phyloP scores from a whole-genome alignment of 768 basidiomycete genomes.

The Exidia glandulosa region DNA sequence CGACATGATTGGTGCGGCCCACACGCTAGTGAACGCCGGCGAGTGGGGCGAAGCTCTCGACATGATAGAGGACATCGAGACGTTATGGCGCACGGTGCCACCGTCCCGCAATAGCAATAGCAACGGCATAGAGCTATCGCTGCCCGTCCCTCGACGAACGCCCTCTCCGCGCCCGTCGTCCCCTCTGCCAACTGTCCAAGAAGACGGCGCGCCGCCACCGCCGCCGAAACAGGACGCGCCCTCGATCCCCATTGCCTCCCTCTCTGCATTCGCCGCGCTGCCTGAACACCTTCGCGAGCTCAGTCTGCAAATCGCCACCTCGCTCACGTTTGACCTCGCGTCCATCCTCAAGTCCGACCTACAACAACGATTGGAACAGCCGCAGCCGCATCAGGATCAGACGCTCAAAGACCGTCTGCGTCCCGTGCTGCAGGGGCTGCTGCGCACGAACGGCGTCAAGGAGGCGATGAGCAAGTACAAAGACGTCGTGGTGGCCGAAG shows the following conservation, averaged over 20 bases:
- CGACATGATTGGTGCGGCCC: conserved; percentile 66
- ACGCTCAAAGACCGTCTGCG: conserved; percentile 51
- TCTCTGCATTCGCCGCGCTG: conserved; percentile 64
- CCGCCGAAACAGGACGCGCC: conserved; percentile 12
- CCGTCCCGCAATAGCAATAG: conserved; percentile 6
- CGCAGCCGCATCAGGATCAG: conserved; percentile 17
- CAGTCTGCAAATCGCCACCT: conserved; percentile 63
- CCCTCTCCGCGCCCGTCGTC: conserved; percentile 11
- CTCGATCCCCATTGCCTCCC: conserved; percentile 50
- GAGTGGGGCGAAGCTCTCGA: conserved; percentile 82
- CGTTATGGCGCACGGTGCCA: conserved; percentile 37
- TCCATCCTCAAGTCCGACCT: conserved; percentile 58
- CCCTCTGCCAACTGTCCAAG: conserved; percentile 28
- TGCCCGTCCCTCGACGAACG: conserved; percentile 5
- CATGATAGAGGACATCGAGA: conserved; percentile 57
- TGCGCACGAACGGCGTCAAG: conserved; percentile 58
- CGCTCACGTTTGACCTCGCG: conserved; percentile 71
- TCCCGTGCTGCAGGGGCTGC: conserved; percentile 68
- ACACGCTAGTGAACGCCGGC: conserved; percentile 64
- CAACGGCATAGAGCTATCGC: conserved; percentile 4
- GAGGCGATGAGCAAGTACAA: conserved; percentile 62
- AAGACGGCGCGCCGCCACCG: conserved; percentile 12
- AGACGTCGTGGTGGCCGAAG: conserved; percentile 51
- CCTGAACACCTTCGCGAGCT: conserved; percentile 62
- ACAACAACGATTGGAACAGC: conserved; percentile 34